These are phyloP conservation scores for Verticillium nonalfalfae DNA, from an alignment of 2,329 filamentous ascomycete genomes.

Conservation along the genomic window DNA sequence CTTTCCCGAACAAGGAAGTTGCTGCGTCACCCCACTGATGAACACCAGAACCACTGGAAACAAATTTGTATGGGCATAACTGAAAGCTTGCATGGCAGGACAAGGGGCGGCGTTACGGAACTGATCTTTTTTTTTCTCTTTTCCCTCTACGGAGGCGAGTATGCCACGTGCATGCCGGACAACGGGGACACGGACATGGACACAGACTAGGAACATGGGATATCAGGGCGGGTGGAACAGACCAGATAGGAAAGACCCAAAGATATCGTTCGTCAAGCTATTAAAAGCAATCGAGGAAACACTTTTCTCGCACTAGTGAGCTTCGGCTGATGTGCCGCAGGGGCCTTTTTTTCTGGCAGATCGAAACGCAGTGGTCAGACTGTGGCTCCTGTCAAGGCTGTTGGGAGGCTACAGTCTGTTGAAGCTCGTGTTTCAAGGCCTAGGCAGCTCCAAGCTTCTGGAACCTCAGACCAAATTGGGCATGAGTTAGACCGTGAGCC, in stretches of 20 bases:
- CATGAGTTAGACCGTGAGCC: not conserved
- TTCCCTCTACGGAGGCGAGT: not conserved
- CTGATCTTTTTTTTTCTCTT: not conserved
- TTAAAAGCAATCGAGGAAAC: not conserved
- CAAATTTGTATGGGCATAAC: not conserved
- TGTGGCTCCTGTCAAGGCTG: not conserved
- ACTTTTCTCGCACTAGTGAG: not conserved
- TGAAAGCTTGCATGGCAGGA: not conserved
- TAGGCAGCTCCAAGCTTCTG: not conserved
- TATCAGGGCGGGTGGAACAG: not conserved
- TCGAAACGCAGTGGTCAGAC: not conserved
- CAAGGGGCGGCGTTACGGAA: not conserved
- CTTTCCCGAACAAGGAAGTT: not conserved
- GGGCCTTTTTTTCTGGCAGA: not conserved
- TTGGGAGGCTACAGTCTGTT: not conserved
- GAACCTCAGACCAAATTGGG: not conserved
- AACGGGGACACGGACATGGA: not conserved
- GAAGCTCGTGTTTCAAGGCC: not conserved
- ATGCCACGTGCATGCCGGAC: not conserved
- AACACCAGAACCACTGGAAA: not conserved
- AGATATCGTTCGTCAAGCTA: not conserved
- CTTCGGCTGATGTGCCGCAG: not conserved
- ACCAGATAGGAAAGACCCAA: not conserved
- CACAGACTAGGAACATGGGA: not conserved
- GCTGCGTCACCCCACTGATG: not conserved